Conservation (phyloP, 2,329 filamentous ascomycete genomes). For the Sclerotinia subarctica region DNA sequence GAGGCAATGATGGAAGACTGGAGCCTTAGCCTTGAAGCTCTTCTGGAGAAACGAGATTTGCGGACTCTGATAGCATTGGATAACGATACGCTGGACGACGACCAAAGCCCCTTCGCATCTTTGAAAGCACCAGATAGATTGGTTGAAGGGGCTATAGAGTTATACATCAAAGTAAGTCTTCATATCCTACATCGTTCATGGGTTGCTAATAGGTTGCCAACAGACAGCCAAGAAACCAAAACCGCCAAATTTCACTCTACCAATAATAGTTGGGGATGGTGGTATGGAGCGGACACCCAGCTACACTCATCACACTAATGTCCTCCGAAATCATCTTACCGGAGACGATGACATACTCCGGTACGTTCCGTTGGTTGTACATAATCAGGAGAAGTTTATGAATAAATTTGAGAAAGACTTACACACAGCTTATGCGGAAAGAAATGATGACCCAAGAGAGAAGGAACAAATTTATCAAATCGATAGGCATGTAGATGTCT, state of each 20-base stretch:
- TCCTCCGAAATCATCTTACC: constrained; percentile 32
- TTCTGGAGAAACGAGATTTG: background rate
- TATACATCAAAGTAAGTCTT: constrained; percentile 24
- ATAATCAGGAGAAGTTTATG: constrained; percentile 12
- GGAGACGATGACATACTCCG: constrained; percentile 33
- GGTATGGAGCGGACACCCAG: constrained; percentile 29
- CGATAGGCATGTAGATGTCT: constrained; percentile 25
- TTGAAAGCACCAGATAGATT: constrained; percentile 21
- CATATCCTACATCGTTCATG: background rate
- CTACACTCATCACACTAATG: constrained; percentile 30
- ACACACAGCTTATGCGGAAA: constrained; percentile 24
- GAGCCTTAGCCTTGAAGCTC: background rate
- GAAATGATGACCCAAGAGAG: constrained; percentile 22
- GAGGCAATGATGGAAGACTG: constrained; percentile 1
- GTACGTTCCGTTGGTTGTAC: constrained; percentile 31
- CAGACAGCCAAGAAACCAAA: constrained; percentile 26
- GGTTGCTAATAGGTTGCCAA: constrained; percentile 26
- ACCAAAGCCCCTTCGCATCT: constrained; percentile 29
- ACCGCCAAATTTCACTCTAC: constrained; percentile 19
- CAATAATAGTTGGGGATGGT: constrained; percentile 20
- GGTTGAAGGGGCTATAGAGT: constrained; percentile 9
- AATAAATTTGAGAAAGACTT: constrained; percentile 29
- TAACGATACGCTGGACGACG: constrained; percentile 21
- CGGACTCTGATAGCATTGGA: background rate
- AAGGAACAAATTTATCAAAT: constrained; percentile 26